Base-by-base conservation (phyloP, 148 eudicot species). In the Agrostemma githago region DNA sequence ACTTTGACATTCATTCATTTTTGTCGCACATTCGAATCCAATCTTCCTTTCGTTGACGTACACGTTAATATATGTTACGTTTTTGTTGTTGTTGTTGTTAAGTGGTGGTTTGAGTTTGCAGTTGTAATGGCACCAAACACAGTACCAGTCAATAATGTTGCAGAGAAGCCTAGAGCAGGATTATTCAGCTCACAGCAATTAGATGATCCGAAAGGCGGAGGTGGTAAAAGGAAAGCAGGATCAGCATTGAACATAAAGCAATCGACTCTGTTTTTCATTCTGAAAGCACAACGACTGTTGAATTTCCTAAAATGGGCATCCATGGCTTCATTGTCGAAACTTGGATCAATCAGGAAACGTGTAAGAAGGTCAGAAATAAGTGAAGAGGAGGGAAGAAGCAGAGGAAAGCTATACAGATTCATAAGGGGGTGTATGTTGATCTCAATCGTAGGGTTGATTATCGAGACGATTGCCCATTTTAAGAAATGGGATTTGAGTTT, bases 251-350 rank as follows among this genome's bases (percentile, higher is more conserved):
- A 70, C 78, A 74, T 58, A 68, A 82, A 76, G 61, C 85, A 82
- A 8, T 67, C 67, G 63, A 79, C 79, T 5, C 62, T 81, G 76
- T 73, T 79, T 19, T 76, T 82, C 51, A 73, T 79, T 46, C 74
- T 82, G 12, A 82, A 72, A 63, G 71, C 76, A 3, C 85, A 82
- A 72, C 74, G 77, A n/a, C 63, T 75, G 61, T 37, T 80, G 10
- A 74, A 68, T 20, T 42, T 78, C 58, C 66, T 79, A 66, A 38
- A 77, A 62, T 62, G 82, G 78, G 68, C 67, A 63, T 11, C 70
- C 2, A 61, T 53, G 69, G 74, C 67, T 3, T 60, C 69, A 15
- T 62, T 37, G 69, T 37, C 69, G 10, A 66, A 72, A 20, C 8
- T 74, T 10, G 2, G 38, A 17, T 34, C 56, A 12, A 79, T 79